Base-by-base conservation (phyloP, 1,284 basidiomycete genomes). In the Boletus smithii region DNA sequence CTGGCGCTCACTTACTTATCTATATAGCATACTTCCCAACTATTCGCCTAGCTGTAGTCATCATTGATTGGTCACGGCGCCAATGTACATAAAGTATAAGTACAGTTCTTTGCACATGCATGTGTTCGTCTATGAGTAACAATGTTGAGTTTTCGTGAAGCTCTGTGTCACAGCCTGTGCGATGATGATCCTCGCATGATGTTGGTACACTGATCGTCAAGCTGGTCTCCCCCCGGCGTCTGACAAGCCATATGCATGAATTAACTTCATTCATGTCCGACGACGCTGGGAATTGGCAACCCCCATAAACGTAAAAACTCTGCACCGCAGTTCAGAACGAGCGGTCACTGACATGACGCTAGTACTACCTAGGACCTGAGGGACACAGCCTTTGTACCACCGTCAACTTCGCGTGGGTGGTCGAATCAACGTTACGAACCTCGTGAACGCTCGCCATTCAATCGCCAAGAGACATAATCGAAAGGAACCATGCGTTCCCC, bases 1-100 rank as follows among this genome's bases (percentile, higher is more conserved):
- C 63, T 35, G 35, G 62, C 49, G 61, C 61, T 46, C 27, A 33
- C 29, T 42, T 32, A 24, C 26, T 33, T 66, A 57, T 59, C 50
- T 65, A 63, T 61, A 37, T 48, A 64, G 44, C 47, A 11, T 63
- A 65, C 51, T 46, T 36, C 8, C 46, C 33, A 9, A 47, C 46
- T 57, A 56, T 51, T 56, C 44, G 33, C 47, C 30, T 34, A 38
- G 23, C 20, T 24, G 31, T 34, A 37, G 34, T 32, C 35, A 36
- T 42, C 30, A 23, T 49, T 37, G 29, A 40, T 37, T 27, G 37
- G 14, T 39, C 26, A 17, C 33, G 32, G 40, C 35, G 41, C 36
- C 39, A 50, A 49, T 60, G 58, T 65, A 65, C 51, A 59, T 62
- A 54, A 34, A 29, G 47, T 37, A 47, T 24, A n/a, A 38, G 8